Evolutionary conservation across 1,139 yeast genomes (phyloP).

Genomic region (Geotrichum klebahnii): DNA sequence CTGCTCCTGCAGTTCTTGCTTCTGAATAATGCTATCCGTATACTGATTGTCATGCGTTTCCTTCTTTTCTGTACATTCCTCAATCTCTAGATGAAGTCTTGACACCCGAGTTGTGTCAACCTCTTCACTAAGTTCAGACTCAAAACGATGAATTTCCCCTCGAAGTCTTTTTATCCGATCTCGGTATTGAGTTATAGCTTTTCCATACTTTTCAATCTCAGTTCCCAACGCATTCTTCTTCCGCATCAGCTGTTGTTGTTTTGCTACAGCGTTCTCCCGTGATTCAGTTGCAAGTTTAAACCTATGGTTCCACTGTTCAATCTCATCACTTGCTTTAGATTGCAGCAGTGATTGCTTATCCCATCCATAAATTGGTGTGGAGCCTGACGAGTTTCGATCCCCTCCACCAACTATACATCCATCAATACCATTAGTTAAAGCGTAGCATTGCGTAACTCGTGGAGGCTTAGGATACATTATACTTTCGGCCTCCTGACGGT

Average conservation of each 20-base stretch:
- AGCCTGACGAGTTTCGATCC: slow-evolving; percentile 37
- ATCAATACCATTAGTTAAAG: slow-evolving; percentile 46
- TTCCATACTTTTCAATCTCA: slow-evolving; percentile 14
- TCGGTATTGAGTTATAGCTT: slow-evolving; percentile 17
- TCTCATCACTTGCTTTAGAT: slow-evolving; percentile 15
- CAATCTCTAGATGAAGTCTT: slow-evolving; percentile 3
- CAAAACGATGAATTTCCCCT: slow-evolving; percentile 31
- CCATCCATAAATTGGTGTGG: slow-evolving; percentile 56
- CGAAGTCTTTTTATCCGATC: slow-evolving; percentile 17
- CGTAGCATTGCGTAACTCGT: slow-evolving; percentile 49
- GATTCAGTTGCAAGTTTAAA: neutral
- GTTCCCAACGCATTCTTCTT: neutral
- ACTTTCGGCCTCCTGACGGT: slow-evolving; percentile 50
- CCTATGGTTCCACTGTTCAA: slow-evolving; percentile 26
- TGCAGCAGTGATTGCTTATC: slow-evolving; percentile 28
- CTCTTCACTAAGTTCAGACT: slow-evolving; percentile 21
- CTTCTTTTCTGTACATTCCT: neutral
- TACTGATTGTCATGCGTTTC: slow-evolving; percentile 11
- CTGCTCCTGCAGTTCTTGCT: slow-evolving; percentile 2
- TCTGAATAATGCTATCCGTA: slow-evolving; percentile 10
- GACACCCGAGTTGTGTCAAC: slow-evolving; percentile 13
- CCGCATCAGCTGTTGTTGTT: neutral
- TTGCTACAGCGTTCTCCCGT: neutral
- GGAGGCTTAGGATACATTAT: slow-evolving; percentile 40
- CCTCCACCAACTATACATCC: slow-evolving; percentile 34